Conservation (phyloP, 2,329 filamentous ascomycete genomes). For the Colletotrichum brevisporum region DNA sequence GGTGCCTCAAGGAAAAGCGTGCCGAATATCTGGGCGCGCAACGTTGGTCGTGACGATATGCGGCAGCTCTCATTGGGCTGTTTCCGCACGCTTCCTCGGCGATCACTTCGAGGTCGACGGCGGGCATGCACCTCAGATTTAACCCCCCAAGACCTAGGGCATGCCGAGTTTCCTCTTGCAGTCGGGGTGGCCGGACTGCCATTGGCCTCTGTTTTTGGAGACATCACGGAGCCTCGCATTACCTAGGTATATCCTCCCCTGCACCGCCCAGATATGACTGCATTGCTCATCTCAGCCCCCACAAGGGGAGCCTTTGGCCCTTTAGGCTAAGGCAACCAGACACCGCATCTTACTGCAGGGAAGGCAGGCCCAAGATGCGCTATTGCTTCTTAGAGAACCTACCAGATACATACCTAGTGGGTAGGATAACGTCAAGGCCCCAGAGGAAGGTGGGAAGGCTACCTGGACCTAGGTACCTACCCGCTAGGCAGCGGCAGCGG, state of each 20-base stretch:
- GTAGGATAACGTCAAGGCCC: too few relatives aligned
- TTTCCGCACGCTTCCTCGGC: not conserved
- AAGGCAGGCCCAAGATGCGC: too few relatives aligned
- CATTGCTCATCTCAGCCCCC: slow-evolving; percentile 32
- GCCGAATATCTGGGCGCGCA: slow-evolving; percentile 32
- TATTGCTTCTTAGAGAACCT: too few relatives aligned
- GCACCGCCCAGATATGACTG: slow-evolving; percentile 38
- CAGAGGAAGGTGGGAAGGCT: not conserved
- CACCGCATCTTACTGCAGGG: too few relatives aligned
- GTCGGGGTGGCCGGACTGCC: not conserved
- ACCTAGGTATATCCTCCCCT: slow-evolving; percentile 9
- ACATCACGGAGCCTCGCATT: slow-evolving; percentile 19
- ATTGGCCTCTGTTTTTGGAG: not conserved
- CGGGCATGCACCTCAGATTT: slow-evolving; percentile 12
- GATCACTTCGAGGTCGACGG: not conserved
- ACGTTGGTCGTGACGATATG: slow-evolving; percentile 29
- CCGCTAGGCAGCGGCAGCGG: slow-evolving; percentile 32
- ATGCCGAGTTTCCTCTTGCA: slow-evolving; percentile 3
- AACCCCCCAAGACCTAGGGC: not conserved
- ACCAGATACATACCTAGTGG: too few relatives aligned
- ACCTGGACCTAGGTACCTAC: not conserved
- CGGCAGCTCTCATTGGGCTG: slow-evolving; percentile 12
- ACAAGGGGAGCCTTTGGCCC: not conserved
- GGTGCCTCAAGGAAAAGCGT: not conserved
- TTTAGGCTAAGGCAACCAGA: not conserved